Evolutionary conservation across 805 yeast species (phyloP).

Genomic region (Torulaspora microellipsoides): DNA sequence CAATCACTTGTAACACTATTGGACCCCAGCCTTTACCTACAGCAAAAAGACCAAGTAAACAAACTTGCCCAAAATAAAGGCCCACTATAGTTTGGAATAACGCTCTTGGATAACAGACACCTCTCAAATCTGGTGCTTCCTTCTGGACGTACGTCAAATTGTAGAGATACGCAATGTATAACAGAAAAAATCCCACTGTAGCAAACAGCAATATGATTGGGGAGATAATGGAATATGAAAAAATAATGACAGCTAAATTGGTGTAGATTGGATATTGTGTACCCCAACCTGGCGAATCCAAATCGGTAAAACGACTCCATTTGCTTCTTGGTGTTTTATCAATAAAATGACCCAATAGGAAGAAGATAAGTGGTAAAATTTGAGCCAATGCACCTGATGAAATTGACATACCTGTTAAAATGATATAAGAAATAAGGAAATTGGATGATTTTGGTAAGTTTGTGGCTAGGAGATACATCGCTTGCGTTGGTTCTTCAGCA

Average conservation of each 20-base stretch:
- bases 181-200: constrained; percentile 59
- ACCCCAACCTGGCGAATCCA: constrained; percentile 63
- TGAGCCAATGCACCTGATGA: constrained; percentile 65
- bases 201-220: constrained; percentile 80
- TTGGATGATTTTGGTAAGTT: constrained; percentile 71
- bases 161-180: constrained; percentile 76
- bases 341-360: constrained; percentile 50
- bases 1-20: constrained; percentile 65
- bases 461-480: constrained; percentile 56
- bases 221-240: constrained; percentile 68
- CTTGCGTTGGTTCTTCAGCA: constrained; percentile 52
- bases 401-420: constrained; percentile 63
- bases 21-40: constrained; percentile 98
- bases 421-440: constrained; percentile 63
- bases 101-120: constrained; percentile 83
- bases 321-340: constrained; percentile 68
- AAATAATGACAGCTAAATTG: constrained; percentile 61
- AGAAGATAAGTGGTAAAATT: constrained; percentile 52
- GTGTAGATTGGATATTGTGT: constrained; percentile 73
- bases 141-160: constrained; percentile 66
- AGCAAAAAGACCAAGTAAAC: constrained; percentile 78
- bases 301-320: constrained; percentile 51
- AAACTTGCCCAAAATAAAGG: constrained; percentile 78
- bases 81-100: constrained; percentile 86
- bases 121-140: constrained; percentile 71